phyloP scores from a whole-genome alignment of 1,284 basidiomycete species.

The Sutorius eximius region DNA sequence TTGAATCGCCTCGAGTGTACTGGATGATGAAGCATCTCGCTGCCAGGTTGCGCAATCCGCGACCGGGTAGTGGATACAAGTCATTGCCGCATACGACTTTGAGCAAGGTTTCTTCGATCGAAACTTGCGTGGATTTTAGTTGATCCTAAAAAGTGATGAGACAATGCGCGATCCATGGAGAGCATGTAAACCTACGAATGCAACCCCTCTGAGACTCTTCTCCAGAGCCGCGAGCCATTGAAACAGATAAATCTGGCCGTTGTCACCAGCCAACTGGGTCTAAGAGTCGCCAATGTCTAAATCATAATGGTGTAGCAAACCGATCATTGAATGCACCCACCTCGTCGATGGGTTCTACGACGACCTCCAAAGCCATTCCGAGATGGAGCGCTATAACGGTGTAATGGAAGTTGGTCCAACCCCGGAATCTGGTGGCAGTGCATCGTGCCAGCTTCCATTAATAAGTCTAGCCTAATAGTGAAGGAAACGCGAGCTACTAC shows the following conservation, averaged over 20 bases:
- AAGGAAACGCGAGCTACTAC: not conserved
- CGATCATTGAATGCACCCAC: slow-evolving; percentile 20
- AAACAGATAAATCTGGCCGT: slow-evolving; percentile 78
- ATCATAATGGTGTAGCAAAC: slow-evolving; percentile 7
- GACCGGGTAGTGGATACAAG: slow-evolving; percentile 76
- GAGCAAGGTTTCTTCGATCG: slow-evolving; percentile 61
- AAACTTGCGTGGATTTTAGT: slow-evolving; percentile 62
- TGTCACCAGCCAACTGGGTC: slow-evolving; percentile 72
- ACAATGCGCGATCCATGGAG: not conserved
- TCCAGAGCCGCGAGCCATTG: slow-evolving; percentile 78
- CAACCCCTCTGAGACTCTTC: slow-evolving; percentile 50
- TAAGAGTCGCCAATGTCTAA: slow-evolving; percentile 31
- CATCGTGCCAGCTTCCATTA: not conserved
- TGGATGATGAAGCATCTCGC: slow-evolving; percentile 76
- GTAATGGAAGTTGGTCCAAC: not conserved
- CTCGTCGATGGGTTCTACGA: slow-evolving; percentile 34
- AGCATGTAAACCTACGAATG: slow-evolving; percentile 43
- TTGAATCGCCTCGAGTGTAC: slow-evolving; percentile 82
- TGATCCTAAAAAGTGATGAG: slow-evolving; percentile 47
- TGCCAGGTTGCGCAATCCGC: slow-evolving; percentile 79
- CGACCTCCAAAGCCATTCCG: slow-evolving; percentile 28
- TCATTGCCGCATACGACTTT: slow-evolving; percentile 61
- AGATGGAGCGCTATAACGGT: not conserved
- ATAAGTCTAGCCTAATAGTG: not conserved
- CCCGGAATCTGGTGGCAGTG: slow-evolving; percentile 21